Percentiles rank a stretch among this genome's conserved stretches.
These are phyloP conservation scores for Diaporthe humulicola DNA, from an alignment of 2,329 filamentous ascomycete species.

Conservation along the genomic window DNA sequence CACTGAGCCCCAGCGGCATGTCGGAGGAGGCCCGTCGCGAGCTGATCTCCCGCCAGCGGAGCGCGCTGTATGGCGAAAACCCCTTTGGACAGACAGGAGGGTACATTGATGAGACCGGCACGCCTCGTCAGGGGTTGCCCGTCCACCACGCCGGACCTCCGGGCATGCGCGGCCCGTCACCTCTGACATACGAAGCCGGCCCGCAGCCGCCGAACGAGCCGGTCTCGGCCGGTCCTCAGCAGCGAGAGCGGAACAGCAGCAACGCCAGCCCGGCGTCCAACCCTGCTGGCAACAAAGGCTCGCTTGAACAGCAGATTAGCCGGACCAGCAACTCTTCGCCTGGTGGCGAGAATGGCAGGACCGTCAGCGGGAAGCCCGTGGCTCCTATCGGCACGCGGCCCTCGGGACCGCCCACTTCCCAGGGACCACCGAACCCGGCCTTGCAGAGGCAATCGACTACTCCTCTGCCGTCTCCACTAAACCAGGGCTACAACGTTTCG, in stretches of 20 bases:
- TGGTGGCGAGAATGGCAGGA: slow-evolving; percentile 68
- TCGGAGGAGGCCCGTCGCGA: slow-evolving; percentile 97
- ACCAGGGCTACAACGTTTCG: slow-evolving; percentile 75
- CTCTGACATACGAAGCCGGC: slow-evolving; percentile 79
- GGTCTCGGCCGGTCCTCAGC: slow-evolving; percentile 60
- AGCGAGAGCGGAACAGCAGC: slow-evolving; percentile 82
- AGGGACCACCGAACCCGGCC: slow-evolving; percentile 67
- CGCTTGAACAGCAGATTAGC: slow-evolving; percentile 75
- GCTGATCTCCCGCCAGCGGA: slow-evolving; percentile 94
- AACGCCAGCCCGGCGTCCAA: slow-evolving; percentile 85
- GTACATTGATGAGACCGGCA: slow-evolving; percentile 77
- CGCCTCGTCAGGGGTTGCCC: slow-evolving; percentile 74
- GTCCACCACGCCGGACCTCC: slow-evolving; percentile 73
- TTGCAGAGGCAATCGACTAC: slow-evolving; percentile 88
- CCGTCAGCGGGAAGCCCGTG: slow-evolving; percentile 72
- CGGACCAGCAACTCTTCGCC: slow-evolving; percentile 91
- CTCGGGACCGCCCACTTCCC: slow-evolving; percentile 59
- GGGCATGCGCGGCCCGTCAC: slow-evolving; percentile 81
- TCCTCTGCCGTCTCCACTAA: slow-evolving; percentile 89
- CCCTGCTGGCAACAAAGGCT: slow-evolving; percentile 68
- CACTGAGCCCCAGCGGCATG: slow-evolving; percentile 86
- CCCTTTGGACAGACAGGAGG: slow-evolving; percentile 76
- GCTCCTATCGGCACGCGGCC: slow-evolving; percentile 96
- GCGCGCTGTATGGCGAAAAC: slow-evolving; percentile 88
- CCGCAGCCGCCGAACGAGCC: slow-evolving; percentile 58